These are phyloP conservation scores for Astragalus membranaceus DNA, from an alignment of 306 rosid species.

Conservation along the genomic window DNA sequence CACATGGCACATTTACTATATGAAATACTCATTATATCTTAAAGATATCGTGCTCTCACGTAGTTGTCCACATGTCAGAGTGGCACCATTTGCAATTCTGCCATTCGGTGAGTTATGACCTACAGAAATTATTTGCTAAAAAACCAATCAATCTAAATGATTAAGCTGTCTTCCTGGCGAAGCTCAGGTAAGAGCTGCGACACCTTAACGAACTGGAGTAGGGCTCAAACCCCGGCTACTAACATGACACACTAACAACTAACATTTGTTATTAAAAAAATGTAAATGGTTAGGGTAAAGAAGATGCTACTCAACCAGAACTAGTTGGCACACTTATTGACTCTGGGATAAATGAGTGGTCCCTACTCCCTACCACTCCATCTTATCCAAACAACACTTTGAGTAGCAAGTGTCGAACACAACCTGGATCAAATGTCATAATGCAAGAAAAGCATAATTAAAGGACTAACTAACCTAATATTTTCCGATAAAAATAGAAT, in stretches of 20 bases:
- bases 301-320: conserved; percentile 1
- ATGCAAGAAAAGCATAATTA: background rate
- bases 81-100: background rate
- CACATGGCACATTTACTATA: background rate
- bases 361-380: background rate
- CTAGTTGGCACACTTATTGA: background rate
- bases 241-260: too few relatives aligned
- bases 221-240: too few relatives aligned
- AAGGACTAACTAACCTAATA: background rate
- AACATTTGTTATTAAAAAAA: too few relatives aligned
- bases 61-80: background rate
- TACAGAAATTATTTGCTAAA: background rate
- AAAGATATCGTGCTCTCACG: background rate
- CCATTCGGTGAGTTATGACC: background rate
- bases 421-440: background rate
- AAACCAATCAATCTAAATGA: background rate
- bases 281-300: background rate
- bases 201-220: too few relatives aligned
- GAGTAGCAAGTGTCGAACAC: background rate
- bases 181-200: too few relatives aligned
- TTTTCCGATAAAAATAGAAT: background rate
- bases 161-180: background rate
- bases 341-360: background rate
- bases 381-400: background rate
- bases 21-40: background rate